Percentiles rank a stretch among this genome's conserved stretches.
Evolutionary conservation across 257 asterid species (phyloP).

Genomic region (Nicotiana noctiflora): DNA sequence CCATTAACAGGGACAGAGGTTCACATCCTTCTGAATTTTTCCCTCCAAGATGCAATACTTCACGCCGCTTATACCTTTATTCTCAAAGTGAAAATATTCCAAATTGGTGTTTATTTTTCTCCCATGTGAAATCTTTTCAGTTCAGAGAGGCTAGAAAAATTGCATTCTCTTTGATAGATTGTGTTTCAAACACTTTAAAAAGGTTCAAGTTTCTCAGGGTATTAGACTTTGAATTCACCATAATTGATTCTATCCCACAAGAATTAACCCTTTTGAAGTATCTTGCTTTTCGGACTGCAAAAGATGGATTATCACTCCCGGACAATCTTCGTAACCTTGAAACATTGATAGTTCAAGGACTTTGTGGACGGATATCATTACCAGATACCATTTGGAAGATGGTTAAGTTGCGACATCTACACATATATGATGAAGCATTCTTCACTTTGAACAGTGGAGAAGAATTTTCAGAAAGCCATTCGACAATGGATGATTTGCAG

Average conservation of each 20-base stretch:
- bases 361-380: neutral
- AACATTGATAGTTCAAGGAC: neutral
- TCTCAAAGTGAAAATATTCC: neutral
- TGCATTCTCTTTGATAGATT: neutral
- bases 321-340: slow-evolving; percentile 7
- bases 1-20: neutral
- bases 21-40: neutral
- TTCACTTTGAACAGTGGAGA: neutral
- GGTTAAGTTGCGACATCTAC: slow-evolving; percentile 5
- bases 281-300: neutral
- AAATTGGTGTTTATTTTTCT: neutral
- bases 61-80: neutral
- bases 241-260: neutral
- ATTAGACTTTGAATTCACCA: neutral
- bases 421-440: neutral
- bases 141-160: neutral
- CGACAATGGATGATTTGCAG: neutral
- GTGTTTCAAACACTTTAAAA: neutral
- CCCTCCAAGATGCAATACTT: neutral
- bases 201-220: slow-evolving; percentile 2
- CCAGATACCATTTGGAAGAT: neutral
- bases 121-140: neutral
- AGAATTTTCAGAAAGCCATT: neutral
- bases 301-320: neutral
- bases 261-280: neutral